Conservation (phyloP, 1,284 basidiomycete species). For the Blastosporella zonata region DNA sequence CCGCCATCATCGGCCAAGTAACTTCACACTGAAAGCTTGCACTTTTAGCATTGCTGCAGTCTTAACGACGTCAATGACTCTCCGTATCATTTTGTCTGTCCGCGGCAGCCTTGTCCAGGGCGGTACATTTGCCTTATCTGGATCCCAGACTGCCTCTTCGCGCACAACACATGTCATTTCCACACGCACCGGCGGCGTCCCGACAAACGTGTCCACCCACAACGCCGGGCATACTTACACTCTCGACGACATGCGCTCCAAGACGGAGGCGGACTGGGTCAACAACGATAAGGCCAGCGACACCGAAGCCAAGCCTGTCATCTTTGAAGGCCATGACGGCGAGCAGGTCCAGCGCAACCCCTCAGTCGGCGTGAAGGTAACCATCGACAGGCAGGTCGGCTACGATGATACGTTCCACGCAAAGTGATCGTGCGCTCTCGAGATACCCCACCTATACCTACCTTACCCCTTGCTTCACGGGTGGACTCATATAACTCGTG, state of each 20-base stretch:
- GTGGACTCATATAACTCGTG: background rate
- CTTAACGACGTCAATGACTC: conserved; percentile 78
- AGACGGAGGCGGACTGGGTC: conserved; percentile 44
- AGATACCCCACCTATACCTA: background rate
- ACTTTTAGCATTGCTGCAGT: conserved; percentile 68
- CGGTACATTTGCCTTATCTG: conserved; percentile 64
- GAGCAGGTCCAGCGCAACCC: conserved; percentile 17
- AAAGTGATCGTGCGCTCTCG: conserved; percentile 11
- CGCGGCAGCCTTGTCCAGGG: conserved; percentile 67
- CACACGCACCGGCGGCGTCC: conserved; percentile 38
- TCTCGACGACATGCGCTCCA: conserved; percentile 60
- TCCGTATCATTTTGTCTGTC: conserved; percentile 78
- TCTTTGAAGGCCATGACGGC: conserved; percentile 33
- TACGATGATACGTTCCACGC: conserved; percentile 36
- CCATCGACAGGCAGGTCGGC: conserved; percentile 51
- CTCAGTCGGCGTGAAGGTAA: conserved; percentile 49
- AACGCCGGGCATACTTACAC: conserved; percentile 49
- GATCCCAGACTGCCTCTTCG: conserved; percentile 38
- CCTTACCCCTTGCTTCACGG: background rate
- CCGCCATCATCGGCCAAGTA: background rate
- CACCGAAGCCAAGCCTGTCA: conserved; percentile 35
- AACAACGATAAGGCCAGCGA: conserved; percentile 56
- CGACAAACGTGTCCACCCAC: conserved; percentile 34
- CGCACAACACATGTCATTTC: conserved; percentile 50
- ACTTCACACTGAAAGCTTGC: background rate